Evolutionary conservation across 345 rosid species (phyloP).

Genomic region (Cardamine occulta): DNA sequence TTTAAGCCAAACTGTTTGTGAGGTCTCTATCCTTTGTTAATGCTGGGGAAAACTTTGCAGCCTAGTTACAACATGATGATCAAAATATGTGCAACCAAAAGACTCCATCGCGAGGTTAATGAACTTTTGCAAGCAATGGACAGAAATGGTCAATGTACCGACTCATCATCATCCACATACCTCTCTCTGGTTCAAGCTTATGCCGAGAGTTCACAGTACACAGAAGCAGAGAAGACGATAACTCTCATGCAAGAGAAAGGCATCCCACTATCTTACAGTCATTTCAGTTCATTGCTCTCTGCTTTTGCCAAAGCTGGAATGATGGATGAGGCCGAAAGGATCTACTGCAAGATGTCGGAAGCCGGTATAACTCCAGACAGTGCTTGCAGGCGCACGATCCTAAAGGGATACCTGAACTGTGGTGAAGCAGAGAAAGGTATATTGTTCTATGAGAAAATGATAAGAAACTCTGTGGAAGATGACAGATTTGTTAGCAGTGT

Average conservation of each 20-base stretch:
- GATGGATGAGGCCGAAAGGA: constrained; percentile 63
- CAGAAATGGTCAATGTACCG: constrained; percentile 54
- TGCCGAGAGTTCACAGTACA: constrained; percentile 51
- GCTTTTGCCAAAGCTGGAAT: constrained; percentile 63
- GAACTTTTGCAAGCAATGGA: constrained; percentile 64
- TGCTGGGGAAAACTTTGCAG: constrained; percentile 45
- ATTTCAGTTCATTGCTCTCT: constrained; percentile 58
- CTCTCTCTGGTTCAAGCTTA: constrained; percentile 66
- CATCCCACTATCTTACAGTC: constrained; percentile 54
- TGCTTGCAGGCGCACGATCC: constrained; percentile 57
- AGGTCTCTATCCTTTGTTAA: neutral
- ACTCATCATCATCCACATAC: constrained; percentile 59
- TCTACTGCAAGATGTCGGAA: constrained; percentile 48
- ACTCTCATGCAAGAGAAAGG: constrained; percentile 57
- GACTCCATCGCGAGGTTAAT: constrained; percentile 56
- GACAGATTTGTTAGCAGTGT: constrained; percentile 62
- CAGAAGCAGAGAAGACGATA: constrained; percentile 66
- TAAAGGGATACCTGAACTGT: constrained; percentile 63
- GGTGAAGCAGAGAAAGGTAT: constrained; percentile 63
- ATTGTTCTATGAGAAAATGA: constrained; percentile 53
- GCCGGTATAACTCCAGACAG: constrained; percentile 56
- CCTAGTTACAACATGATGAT: constrained; percentile 75
- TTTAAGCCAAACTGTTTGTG: neutral
- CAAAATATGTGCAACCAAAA: constrained; percentile 52
- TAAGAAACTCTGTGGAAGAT: constrained; percentile 46